Conservation (phyloP, 192 early-diverging fungal species). For the Backusella luteola region DNA sequence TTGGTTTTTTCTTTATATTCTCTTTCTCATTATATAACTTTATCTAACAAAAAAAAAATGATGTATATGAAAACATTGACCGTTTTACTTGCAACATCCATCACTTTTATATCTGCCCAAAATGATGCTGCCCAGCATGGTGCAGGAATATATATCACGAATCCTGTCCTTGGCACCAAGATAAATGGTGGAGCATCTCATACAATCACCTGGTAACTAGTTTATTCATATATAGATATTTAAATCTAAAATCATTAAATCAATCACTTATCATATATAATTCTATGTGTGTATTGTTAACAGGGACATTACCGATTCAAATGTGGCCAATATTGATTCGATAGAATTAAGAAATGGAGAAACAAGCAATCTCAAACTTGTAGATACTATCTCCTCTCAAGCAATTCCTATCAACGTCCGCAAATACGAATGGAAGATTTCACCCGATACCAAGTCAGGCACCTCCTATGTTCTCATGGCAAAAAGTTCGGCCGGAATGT, state of each 20-base stretch:
- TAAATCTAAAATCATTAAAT: neutral
- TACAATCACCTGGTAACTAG: conserved; percentile 8
- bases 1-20: neutral
- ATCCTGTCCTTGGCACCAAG: neutral
- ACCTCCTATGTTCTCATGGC: neutral
- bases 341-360: conserved; percentile 6
- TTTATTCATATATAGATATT: neutral
- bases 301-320: conserved; percentile 1
- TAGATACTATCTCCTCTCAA: neutral
- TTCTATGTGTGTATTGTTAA: neutral
- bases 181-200: neutral
- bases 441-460: neutral
- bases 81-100: neutral
- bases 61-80: neutral
- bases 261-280: neutral
- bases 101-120: neutral
- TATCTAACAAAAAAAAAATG: neutral
- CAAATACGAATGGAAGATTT: conserved; percentile 6
- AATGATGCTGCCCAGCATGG: neutral
- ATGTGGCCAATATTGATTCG: neutral
- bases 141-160: neutral
- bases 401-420: neutral
- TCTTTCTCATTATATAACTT: neutral
- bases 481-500: neutral
- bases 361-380: neutral